phyloP scores from a whole-genome alignment of 176 grass and related monocot genomes.

The Dendrocalamus sinicus region DNA sequence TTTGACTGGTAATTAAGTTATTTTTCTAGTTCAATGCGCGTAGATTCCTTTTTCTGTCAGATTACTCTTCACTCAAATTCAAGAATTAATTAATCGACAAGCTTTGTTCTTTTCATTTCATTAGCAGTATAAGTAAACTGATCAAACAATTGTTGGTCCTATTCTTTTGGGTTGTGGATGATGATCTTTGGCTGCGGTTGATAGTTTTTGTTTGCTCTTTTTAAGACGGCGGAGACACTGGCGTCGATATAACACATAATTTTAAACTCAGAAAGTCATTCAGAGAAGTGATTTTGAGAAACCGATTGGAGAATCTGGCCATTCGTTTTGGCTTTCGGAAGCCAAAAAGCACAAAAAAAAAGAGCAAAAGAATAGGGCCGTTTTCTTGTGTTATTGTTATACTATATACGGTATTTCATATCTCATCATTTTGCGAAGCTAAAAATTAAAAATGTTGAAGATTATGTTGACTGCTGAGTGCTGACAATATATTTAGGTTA shows the following conservation, averaged over 20 bases:
- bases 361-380: no score
- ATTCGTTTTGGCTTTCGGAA: no score
- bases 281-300: no score
- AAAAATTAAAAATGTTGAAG: neutral
- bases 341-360: no score
- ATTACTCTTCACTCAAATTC: neutral
- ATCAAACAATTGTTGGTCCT: neutral
- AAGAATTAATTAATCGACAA: neutral
- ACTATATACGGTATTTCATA: neutral
- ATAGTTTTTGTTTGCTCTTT: no score
- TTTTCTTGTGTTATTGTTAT: neutral
- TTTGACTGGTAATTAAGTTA: neutral
- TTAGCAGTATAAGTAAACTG: neutral
- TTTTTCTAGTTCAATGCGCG: neutral
- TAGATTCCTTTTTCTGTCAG: neutral
- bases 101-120: neutral
- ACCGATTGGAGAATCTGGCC: no score
- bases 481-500: neutral
- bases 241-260: rapidly evolving
- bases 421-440: neutral
- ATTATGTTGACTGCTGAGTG: neutral
- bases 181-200: no score
- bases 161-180: no score
- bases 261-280: no score
- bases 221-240: no score